Conservation (phyloP, 2,329 filamentous ascomycete genomes). For the Leptosphaerulina australis region DNA sequence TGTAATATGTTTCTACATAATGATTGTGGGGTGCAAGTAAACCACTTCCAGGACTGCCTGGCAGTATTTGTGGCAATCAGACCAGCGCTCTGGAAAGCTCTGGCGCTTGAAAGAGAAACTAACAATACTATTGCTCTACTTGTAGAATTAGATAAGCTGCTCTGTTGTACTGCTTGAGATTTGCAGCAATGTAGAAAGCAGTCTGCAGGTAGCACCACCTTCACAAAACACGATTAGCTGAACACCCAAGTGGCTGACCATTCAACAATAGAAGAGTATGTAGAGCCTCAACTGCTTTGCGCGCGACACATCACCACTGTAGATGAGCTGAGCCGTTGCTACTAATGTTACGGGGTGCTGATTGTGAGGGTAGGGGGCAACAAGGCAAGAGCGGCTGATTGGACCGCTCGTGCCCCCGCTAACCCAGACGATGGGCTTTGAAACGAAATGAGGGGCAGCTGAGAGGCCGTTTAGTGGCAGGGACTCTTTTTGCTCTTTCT, state of each 20-base stretch:
- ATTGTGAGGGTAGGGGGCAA: slow-evolving; percentile 30
- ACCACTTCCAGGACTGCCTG: too few species aligned
- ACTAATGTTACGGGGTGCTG: slow-evolving; percentile 20
- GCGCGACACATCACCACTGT: neutral
- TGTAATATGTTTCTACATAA: too few species aligned
- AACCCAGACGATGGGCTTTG: slow-evolving; percentile 13
- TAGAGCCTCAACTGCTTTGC: slow-evolving; percentile 3
- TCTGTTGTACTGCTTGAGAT: too few species aligned
- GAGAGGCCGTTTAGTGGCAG: slow-evolving; percentile 31
- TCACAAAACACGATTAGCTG: neutral
- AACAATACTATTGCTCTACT: too few species aligned
- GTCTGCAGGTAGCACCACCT: too few species aligned
- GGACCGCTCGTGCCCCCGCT: slow-evolving; percentile 19
- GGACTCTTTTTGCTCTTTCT: slow-evolving; percentile 18
- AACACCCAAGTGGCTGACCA: neutral
- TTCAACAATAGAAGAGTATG: neutral
- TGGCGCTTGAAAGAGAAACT: too few species aligned
- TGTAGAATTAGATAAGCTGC: too few species aligned
- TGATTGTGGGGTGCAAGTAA: too few species aligned
- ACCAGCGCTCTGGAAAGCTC: too few species aligned
- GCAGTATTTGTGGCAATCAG: too few species aligned
- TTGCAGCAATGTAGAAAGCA: too few species aligned
- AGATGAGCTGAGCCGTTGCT: slow-evolving; percentile 23
- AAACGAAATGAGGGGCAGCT: slow-evolving; percentile 42
- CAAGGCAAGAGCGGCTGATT: slow-evolving; percentile 30